Evolutionary conservation across 2,329 filamentous ascomycete genomes (phyloP), one percentile per base, ranked within the genome.

Genomic region (Alternaria solani): DNA sequence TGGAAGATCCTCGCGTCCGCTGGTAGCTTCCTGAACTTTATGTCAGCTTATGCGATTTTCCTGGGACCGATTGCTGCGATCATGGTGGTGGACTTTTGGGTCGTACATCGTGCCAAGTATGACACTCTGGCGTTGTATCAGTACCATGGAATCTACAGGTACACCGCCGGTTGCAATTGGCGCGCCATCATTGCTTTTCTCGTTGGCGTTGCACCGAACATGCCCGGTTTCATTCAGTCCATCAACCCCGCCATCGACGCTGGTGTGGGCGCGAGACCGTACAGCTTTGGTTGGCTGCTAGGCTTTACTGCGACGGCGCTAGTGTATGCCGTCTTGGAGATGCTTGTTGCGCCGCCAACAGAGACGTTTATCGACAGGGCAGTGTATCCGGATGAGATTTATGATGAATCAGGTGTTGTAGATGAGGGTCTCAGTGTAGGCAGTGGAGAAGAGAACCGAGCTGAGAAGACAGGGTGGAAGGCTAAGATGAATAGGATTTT

Each of bases 31-130:
- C 66, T 83, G 4, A 83, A 85, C 43, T 91, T 91, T 76, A 89
- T 92, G 84, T 82, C 84, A 43, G 88, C 88, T 0, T 88, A 89
- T 72, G 84, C 85, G 1, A 82, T 90, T 39, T 91, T 91, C 76
- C 79, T 91, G 0, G 88, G 86, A 0, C 88, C 88, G 0, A 87
- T 90, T 59, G 86, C 86, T 0, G 83, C 84, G 0, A 86, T 90
- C 63, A 84, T 89, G 78, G 79, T 83, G 0, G 81, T 82, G 12
- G 88, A 90, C 65, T 89, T 85, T 69, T 89, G 86, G 85, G 69
- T 87, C 43, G 75, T 89, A 7, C 84, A 85, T 55, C 57, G 59
- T 2, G 66, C 75, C 63, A 84, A 79, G 69, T 83, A 85, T 67
- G 83, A 84, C 73, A 82, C 80, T 2, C 81, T 81, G 46, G 87